Evolutionary conservation across 139 green algal species (phyloP).

Genomic region (Yamagishiella unicocca): DNA sequence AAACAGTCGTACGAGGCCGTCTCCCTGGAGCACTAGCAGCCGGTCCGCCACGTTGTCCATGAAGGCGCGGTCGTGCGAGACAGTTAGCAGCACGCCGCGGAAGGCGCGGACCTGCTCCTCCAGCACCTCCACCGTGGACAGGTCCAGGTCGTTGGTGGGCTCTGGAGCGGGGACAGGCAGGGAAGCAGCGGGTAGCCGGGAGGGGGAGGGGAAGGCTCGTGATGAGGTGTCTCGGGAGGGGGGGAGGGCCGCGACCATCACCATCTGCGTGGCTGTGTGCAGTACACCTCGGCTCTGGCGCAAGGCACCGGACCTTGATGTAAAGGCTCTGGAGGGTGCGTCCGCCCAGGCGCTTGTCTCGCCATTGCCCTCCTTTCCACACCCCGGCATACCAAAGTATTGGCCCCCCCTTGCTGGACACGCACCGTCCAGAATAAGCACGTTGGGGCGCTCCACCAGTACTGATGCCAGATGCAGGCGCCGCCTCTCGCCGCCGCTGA

Average conservation of each 20-base stretch:
- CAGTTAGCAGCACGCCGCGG: constrained; percentile 78
- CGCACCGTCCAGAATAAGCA: constrained; percentile 82
- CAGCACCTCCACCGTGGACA: constrained; percentile 77
- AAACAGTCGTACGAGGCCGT: constrained; percentile 76
- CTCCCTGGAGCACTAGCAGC: constrained; percentile 83
- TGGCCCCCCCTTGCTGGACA: not conserved
- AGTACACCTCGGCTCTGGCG: no score
- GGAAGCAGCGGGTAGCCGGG: not conserved
- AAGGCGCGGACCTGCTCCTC: constrained; percentile 62
- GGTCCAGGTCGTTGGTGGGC: constrained; percentile 87
- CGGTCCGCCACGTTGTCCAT: constrained; percentile 77
- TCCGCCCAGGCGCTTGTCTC: no score
- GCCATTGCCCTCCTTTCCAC: no score
- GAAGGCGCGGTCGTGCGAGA: constrained; percentile 77
- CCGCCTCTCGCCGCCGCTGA: constrained; percentile 70
- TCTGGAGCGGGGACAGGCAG: constrained; percentile 1
- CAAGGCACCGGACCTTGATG: not conserved
- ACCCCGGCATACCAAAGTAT: not conserved
- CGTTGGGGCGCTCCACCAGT: constrained; percentile 78
- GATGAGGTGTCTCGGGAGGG: not conserved
- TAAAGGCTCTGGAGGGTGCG: not conserved
- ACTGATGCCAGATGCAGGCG: constrained; percentile 84
- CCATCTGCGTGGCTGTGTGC: no score
- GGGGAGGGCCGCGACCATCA: no score
- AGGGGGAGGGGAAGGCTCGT: not conserved